phyloP scores from a whole-genome alignment of 1,139 yeast species.

The Oligophagozyma castellii region DNA sequence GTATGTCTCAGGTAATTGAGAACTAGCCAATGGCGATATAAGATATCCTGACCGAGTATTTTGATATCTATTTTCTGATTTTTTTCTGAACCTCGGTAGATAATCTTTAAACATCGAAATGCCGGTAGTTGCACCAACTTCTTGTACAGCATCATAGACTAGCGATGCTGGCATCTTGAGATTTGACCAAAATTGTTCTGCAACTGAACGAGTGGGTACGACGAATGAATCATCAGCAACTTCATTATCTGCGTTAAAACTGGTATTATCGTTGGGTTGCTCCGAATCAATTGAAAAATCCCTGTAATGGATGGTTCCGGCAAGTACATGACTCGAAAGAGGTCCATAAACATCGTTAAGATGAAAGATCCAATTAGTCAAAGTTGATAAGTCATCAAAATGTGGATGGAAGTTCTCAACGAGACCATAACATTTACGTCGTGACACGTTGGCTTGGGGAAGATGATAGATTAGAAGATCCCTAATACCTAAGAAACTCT shows the following conservation, averaged over 20 bases:
- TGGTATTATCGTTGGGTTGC: neutral
- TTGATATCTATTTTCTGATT: neutral
- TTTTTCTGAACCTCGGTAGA: slow-evolving; percentile 10
- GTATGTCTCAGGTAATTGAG: slow-evolving; percentile 15
- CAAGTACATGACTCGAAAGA: slow-evolving; percentile 20
- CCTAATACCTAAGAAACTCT: slow-evolving; percentile 18
- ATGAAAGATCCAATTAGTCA: slow-evolving; percentile 24
- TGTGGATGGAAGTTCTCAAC: slow-evolving; percentile 17
- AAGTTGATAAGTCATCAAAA: slow-evolving; percentile 12
- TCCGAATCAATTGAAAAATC: slow-evolving; percentile 4
- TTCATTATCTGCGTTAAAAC: slow-evolving; percentile 1
- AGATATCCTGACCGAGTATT: slow-evolving; percentile 16
- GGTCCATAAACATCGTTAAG: slow-evolving; percentile 17
- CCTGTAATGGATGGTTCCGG: slow-evolving; percentile 19
- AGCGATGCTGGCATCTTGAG: slow-evolving; percentile 20
- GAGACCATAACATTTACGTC: slow-evolving; percentile 16
- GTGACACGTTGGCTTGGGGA: slow-evolving; percentile 8
- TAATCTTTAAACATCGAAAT: slow-evolving; percentile 19
- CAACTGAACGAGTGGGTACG: slow-evolving; percentile 4
- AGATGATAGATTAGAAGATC: slow-evolving; percentile 22
- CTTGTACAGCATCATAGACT: slow-evolving; percentile 24
- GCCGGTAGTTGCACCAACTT: slow-evolving; percentile 24
- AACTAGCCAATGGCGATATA: slow-evolving; percentile 18
- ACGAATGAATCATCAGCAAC: slow-evolving; percentile 7
- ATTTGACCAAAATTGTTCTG: slow-evolving; percentile 9